Evolutionary conservation across 495 filamentous ascomycete species (phyloP).

Genomic region (Penicillium bialowiezense): DNA sequence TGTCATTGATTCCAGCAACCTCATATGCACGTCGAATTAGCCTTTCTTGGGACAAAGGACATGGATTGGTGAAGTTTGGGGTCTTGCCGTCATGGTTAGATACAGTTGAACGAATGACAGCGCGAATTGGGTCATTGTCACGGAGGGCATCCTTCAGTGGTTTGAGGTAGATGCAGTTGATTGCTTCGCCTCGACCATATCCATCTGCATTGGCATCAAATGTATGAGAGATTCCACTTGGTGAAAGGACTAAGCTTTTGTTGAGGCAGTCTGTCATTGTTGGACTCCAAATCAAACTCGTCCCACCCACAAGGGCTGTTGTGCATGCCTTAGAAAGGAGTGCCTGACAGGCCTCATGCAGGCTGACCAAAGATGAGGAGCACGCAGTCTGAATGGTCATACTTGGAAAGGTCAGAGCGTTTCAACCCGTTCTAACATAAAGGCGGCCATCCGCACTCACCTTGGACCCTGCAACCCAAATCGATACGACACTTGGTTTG

Average conservation of each 20-base stretch:
- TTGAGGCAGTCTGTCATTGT: slow-evolving; percentile 24
- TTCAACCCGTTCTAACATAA: not conserved
- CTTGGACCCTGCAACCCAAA: slow-evolving; percentile 25
- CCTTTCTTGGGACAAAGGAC: slow-evolving; percentile 5
- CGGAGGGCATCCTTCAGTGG: slow-evolving; percentile 21
- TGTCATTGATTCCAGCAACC: slow-evolving; percentile 3
- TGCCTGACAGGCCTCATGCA: slow-evolving; percentile 26
- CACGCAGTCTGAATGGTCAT: slow-evolving; percentile 32
- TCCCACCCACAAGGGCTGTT: slow-evolving; percentile 36
- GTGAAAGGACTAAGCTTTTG: slow-evolving; percentile 19
- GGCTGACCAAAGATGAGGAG: slow-evolving; percentile 20
- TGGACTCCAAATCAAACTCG: slow-evolving; percentile 36
- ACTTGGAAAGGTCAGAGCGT: slow-evolving; percentile 4
- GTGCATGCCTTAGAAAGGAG: slow-evolving; percentile 30
- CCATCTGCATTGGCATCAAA: slow-evolving; percentile 61
- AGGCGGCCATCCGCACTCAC: not conserved
- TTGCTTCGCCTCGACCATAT: slow-evolving; percentile 57
- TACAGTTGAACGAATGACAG: slow-evolving; percentile 31
- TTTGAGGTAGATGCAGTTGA: slow-evolving; percentile 31
- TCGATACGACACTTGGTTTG: slow-evolving; percentile 30
- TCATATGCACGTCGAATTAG: slow-evolving; percentile 8
- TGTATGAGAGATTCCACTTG: slow-evolving; percentile 40
- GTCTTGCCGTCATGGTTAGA: slow-evolving; percentile 32
- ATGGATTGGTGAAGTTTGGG: slow-evolving; percentile 4
- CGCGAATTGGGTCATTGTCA: slow-evolving; percentile 33